Base-by-base conservation (phyloP, 148 eudicot species). In the Amaranthus palmeri region DNA sequence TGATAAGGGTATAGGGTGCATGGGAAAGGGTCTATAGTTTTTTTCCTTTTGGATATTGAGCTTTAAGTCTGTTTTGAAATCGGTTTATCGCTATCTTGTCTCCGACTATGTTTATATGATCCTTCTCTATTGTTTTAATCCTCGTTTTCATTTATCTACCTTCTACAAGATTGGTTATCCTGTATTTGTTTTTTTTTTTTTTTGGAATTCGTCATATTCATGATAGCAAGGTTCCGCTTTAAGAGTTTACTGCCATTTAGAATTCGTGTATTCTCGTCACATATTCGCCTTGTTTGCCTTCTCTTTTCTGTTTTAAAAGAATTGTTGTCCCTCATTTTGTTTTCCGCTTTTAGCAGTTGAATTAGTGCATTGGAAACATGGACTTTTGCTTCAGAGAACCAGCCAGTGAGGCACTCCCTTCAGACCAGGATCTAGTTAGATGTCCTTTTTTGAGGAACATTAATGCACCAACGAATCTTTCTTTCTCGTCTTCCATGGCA, bases 381-480 rank as follows among this genome's bases (percentile, higher is more conserved):
- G 86, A 88, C 36, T 84, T 79, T 72, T 80, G 87, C 81, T 78
- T 84, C 71, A 79, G 85, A 78, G 83, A 81, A 49, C 56, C 62
- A 68, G 69, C 81, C 45, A 89, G 81, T 67, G 87, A 86, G 69
- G 84, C 93, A 49, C 70, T 25, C 36, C 36, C 36, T 25, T 25
- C 36, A 25, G 36, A 25, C 36, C 36, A 25, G 36, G 36, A 25
- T 0, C 1, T 25, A 25, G 36, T 25, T 25, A 25, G 36, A 25
- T 25, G 36, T 25, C 36, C 36, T 25, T 25, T 25, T 25, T 25
- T 25, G 36, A 25, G 36, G 36, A 25, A 25, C 36, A 25, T 25
- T 25, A 25, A 25, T 25, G 36, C 36, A 25, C 36, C 36, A 25
- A 25, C 36, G 36, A 25, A 25, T 25, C 36, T 25, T 25, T 25